These are phyloP conservation scores for Paragyromitra xinjiangensis DNA, from an alignment of 495 filamentous ascomycete species.

Conservation along the genomic window DNA sequence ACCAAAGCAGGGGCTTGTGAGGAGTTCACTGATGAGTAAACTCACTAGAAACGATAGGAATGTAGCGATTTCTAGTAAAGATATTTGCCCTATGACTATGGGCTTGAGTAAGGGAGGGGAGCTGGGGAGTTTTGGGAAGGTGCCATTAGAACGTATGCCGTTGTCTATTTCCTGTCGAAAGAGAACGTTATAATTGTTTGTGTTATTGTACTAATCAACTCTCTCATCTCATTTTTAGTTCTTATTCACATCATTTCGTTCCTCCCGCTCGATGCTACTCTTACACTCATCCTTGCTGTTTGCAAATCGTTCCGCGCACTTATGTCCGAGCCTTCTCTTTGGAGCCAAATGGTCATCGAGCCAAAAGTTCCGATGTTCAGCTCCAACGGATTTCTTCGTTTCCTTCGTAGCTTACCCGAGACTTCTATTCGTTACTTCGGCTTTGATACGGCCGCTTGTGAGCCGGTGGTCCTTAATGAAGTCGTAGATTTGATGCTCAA, in stretches of 20 bases:
- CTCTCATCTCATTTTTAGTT: constrained; percentile 1
- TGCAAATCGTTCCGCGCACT: constrained; percentile 46
- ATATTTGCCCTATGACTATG: constrained; percentile 39
- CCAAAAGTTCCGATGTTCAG: constrained; percentile 27
- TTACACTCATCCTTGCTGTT: constrained; percentile 39
- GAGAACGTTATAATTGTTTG: background rate
- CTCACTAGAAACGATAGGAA: constrained; percentile 17
- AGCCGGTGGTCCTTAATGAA: constrained; percentile 22
- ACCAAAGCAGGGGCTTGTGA: constrained; percentile 34
- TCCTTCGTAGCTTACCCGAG: constrained; percentile 47
- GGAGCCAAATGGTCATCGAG: constrained; percentile 35
- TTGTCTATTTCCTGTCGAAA: too few relatives aligned
- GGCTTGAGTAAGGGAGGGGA: constrained; percentile 9
- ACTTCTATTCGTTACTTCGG: constrained; percentile 48
- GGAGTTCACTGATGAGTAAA: constrained; percentile 23
- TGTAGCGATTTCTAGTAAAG: constrained; percentile 11
- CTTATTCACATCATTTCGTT: constrained; percentile 44
- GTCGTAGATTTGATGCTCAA: constrained; percentile 43
- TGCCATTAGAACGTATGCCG: constrained; percentile 33
- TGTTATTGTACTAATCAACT: background rate
- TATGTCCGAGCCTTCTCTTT: constrained; percentile 43
- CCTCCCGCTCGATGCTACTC: constrained; percentile 25
- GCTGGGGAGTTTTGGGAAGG: constrained; percentile 28
- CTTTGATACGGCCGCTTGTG: constrained; percentile 34
- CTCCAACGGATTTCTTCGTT: constrained; percentile 43